Conservation (phyloP, 108 stramenopile species). For the Skeletonema menzelii region DNA sequence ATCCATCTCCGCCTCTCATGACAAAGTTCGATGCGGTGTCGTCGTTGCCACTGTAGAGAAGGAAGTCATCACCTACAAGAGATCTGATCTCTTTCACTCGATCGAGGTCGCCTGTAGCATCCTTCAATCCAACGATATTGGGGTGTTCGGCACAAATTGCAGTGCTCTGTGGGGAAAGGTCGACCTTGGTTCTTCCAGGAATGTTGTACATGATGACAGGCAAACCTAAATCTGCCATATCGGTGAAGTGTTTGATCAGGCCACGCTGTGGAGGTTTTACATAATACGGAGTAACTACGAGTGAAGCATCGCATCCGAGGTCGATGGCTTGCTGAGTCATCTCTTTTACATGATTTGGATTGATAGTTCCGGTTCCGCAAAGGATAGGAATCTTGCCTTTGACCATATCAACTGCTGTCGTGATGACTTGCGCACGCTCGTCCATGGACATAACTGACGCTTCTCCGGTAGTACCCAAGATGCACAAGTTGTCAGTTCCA, state of each 20-base stretch:
- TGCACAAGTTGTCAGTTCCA: conserved; percentile 87
- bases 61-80: conserved; percentile 49
- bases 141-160: conserved; percentile 61
- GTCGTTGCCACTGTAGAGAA: conserved; percentile 92
- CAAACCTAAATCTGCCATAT: conserved; percentile 81
- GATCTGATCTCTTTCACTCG: conserved; percentile 60
- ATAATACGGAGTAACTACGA: conserved; percentile 95
- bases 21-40: conserved; percentile 82
- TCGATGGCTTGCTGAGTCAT: conserved; percentile 87
- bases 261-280: conserved; percentile 91
- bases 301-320: conserved; percentile 85
- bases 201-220: conserved; percentile 94
- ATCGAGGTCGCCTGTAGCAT: conserved; percentile 83
- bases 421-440: conserved; percentile 77
- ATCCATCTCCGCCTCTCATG: conserved; percentile 86
- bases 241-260: conserved; percentile 75
- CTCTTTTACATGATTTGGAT: conserved; percentile 66
- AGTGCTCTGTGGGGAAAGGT: conserved; percentile 70
- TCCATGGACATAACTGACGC: conserved; percentile 77
- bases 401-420: conserved; percentile 67
- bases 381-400: conserved; percentile 78
- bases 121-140: conserved; percentile 86
- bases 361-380: conserved; percentile 86
- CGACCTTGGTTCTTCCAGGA: conserved; percentile 74
- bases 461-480: conserved; percentile 94